Evolutionary conservation across 768 basidiomycete species (phyloP), one percentile per base, ranked within the genome.

Genomic region (Leccinum pellstonianum): DNA sequence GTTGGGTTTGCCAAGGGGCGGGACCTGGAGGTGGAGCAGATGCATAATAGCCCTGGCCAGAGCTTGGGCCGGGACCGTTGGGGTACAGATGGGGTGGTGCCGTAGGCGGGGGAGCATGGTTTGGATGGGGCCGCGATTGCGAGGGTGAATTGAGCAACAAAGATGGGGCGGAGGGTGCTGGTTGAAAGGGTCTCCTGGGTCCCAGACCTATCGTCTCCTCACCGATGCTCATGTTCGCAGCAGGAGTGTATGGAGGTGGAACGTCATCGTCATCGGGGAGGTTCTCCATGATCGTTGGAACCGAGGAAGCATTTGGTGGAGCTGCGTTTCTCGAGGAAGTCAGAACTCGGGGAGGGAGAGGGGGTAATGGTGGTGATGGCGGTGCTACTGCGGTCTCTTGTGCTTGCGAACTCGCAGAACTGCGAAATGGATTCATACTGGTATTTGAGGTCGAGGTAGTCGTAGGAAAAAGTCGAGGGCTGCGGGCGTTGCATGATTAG

Each of bases 231-330:
- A 76, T 51, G 51, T 86, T 80, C 3, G 89, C 81, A 2, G 78
- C 63, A 0, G 83, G 75, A 0, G 88, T 88, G 65, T 91, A 92
- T 1, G 89, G 84, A 1, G 90, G 90, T 1, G 89, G 90, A 11
- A 77, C 73, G 19, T 86, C 85, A n/a, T 86, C 86, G 2, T 75
- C 69, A 11, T 51, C 50, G 12, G 15, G 14, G 27, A 80, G 61
- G n/a, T n/a, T 2, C 3, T 62, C 58, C 27, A 5, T 3, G 27
- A 55, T 46, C 6, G 9, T 11, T 5, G 5, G 23, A 3, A 3
- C 2, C 1, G 15, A 11, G 3, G 37, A 27, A 4, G 21, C 12
- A 5, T 14, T 19, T 29, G 51, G 21, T 12, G 31, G 27, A 5
- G 3, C 1, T 2, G 4, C 15, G 47, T 14, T 17, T 15, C 27